Evolutionary conservation across 148 eudicot species (phyloP).

Genomic region (Silene conica): DNA sequence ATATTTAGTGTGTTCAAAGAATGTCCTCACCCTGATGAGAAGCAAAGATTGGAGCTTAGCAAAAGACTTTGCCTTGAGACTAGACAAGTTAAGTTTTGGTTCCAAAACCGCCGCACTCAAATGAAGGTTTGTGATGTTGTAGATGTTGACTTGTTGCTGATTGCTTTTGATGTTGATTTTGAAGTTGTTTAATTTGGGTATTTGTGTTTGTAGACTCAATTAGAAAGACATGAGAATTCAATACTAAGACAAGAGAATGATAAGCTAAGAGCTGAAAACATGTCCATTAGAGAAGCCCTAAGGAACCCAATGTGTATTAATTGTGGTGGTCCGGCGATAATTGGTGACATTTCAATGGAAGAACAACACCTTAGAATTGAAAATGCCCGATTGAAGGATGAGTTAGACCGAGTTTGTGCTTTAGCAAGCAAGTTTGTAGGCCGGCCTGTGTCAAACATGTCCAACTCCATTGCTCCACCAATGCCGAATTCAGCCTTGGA

Average conservation of each 20-base stretch:
- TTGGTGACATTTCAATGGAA: constrained; percentile 82
- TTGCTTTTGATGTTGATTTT: constrained; percentile 4
- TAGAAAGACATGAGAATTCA: constrained; percentile 88
- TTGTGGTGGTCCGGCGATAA: constrained; percentile 88
- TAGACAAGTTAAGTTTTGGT: constrained; percentile 96
- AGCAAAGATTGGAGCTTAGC: constrained; percentile 92
- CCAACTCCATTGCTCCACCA: constrained; percentile 29
- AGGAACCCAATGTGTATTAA: constrained; percentile 85
- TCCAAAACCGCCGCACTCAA: constrained; percentile 91
- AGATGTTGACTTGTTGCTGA: background rate
- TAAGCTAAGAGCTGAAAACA: constrained; percentile 79
- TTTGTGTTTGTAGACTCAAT: constrained; percentile 61
- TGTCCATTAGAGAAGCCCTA: constrained; percentile 85
- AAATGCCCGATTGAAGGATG: constrained; percentile 72
- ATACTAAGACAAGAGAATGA: constrained; percentile 90
- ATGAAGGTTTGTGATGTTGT: constrained; percentile 61
- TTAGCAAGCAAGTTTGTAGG: constrained; percentile 82
- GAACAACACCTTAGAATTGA: constrained; percentile 92
- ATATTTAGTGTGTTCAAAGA: constrained; percentile 69
- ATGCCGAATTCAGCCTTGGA: constrained; percentile 78
- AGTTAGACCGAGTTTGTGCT: constrained; percentile 66
- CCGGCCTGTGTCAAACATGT: constrained; percentile 44
- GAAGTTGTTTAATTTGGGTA: constrained; percentile 4
- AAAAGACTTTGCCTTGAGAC: constrained; percentile 76
- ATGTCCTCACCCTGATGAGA: constrained; percentile 99